These are phyloP conservation scores for Umbellularia californica DNA, from an alignment of 164 flowering plant species.

Conservation along the genomic window DNA sequence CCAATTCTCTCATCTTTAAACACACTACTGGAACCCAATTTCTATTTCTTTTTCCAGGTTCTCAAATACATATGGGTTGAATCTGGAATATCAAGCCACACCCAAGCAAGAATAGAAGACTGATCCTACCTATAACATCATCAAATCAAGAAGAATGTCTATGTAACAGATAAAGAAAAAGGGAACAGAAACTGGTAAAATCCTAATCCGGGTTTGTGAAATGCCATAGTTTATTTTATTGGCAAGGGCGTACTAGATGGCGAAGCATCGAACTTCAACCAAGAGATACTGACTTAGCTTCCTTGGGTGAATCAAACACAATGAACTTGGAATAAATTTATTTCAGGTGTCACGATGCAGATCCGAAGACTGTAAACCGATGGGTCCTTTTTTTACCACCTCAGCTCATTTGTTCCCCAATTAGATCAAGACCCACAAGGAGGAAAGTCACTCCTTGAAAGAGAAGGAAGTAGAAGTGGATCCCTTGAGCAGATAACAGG, in stretches of 20 bases:
- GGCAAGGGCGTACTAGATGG: not conserved
- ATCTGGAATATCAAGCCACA: constrained; percentile 29
- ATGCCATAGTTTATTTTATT: constrained; percentile 8
- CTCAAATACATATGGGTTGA: constrained; percentile 27
- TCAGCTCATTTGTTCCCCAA: constrained; percentile 78
- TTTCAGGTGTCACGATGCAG: not conserved
- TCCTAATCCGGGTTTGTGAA: not conserved
- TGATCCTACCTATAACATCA: constrained; percentile 12
- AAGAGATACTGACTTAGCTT: not conserved
- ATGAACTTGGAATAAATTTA: not conserved
- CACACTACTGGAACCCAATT: not conserved
- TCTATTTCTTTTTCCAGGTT: constrained; percentile 7
- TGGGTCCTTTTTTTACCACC: not conserved
- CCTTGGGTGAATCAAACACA: not conserved
- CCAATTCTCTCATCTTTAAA: constrained; percentile 13
- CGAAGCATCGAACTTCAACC: constrained; percentile 2
- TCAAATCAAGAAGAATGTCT: constrained; percentile 15
- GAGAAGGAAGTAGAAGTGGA: constrained; percentile 84
- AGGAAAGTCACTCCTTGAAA: constrained; percentile 87
- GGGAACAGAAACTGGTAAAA: not conserved
- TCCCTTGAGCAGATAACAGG: constrained; percentile 74
- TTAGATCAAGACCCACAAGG: constrained; percentile 85
- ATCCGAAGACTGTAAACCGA: not conserved
- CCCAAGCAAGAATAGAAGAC: constrained; percentile 24
- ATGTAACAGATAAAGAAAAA: constrained; percentile 8